Evolutionary conservation across 78 protist genomes (phyloP).

Genomic region (Guillardia theta): DNA sequence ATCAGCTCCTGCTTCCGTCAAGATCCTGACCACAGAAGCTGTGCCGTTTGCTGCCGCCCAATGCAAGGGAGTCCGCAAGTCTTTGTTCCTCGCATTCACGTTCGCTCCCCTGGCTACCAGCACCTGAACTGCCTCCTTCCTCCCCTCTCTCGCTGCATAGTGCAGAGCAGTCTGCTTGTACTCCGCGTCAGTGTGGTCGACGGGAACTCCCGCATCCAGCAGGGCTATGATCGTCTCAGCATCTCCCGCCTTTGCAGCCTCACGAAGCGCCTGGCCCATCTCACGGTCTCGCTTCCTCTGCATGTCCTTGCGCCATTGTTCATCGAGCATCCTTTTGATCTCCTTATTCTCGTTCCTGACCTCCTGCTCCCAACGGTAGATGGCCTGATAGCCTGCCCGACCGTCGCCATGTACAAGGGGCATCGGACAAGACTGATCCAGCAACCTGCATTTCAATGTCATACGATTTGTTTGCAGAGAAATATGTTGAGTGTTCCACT

Average conservation of each 20-base stretch:
- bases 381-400: background rate
- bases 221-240: background rate
- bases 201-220: background rate
- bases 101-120: background rate
- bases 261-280: background rate
- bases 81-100: background rate
- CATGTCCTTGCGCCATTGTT: background rate
- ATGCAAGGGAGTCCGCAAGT: background rate
- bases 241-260: background rate
- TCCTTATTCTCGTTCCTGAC: background rate
- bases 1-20: background rate
- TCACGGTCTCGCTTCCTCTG: background rate
- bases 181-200: background rate
- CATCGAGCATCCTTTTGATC: background rate
- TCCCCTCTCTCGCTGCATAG: background rate
- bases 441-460: no score
- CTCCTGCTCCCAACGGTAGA: slow-evolving; percentile 6
- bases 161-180: background rate
- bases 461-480: no score
- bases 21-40: background rate
- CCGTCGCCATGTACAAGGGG: background rate
- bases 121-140: background rate
- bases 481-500: no score
- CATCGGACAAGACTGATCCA: no score
- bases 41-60: slow-evolving; percentile 21